These are phyloP conservation scores for Acacia acuminata DNA, from an alignment of 306 rosid genomes.

Conservation along the genomic window DNA sequence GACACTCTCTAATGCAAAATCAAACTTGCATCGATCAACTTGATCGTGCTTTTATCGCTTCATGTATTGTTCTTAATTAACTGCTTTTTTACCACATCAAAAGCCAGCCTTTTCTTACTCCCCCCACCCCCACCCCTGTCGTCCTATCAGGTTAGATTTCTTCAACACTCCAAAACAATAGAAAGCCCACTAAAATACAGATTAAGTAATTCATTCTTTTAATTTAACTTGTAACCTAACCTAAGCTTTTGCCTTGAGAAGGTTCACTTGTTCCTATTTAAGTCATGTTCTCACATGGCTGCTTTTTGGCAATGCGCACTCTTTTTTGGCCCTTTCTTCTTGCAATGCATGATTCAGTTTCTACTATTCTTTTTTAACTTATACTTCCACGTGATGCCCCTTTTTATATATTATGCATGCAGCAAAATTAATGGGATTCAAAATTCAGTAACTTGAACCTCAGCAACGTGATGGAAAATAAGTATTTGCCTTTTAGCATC, in stretches of 20 bases:
- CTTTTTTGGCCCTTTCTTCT: neutral
- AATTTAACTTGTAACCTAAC: neutral
- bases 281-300: neutral
- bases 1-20: neutral
- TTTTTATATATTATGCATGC: neutral
- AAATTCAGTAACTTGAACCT: neutral
- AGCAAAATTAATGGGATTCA: neutral
- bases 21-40: neutral
- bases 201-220: neutral
- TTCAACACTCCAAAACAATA: neutral
- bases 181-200: neutral
- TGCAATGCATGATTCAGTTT: neutral
- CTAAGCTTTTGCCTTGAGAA: neutral
- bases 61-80: neutral
- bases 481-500: neutral
- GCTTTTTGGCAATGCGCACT: neutral
- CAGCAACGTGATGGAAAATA: neutral
- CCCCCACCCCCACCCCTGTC: no score
- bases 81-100: neutral
- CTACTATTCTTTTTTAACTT: neutral
- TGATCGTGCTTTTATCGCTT: neutral
- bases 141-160: neutral
- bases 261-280: neutral
- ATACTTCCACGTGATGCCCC: neutral
- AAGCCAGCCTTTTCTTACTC: neutral